Base-by-base conservation (phyloP, 441 rosid genomes). In the Aquilaria agallochum region DNA sequence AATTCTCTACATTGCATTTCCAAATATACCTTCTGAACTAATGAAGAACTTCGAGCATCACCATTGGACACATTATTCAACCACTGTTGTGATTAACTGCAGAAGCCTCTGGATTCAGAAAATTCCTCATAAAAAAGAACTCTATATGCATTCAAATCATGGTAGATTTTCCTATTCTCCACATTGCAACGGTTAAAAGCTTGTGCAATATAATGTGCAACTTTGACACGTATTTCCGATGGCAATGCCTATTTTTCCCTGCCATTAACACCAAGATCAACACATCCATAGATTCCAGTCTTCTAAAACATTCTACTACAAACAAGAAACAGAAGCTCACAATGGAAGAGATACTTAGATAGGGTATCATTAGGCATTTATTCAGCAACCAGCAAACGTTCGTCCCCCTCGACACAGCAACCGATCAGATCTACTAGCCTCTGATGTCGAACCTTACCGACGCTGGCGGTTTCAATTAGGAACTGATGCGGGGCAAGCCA, bases 401-500 rank as follows among this genome's bases (percentile, higher is more conserved):
- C 90, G 53, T 84, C 88, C 56, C 85, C 93, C 58, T 87, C 90
- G 44, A 85, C 88, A 32, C 93, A 87, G 49, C 80, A 84, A 48
- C 93, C 93, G 63, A 84, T 82, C 60, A 87, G 60, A 75, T 82
- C 84, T 30, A 81, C 85, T 74, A 87, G 57, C 71, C 82, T 82
- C 75, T 77, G 76, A 62, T 76, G 82, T 52, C 88, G 75, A n/a
- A 87, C 80, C 64, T 87, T 84, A 48, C 90, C 93, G 63, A 84
- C 90, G 12, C 82, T 85, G 33, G 80, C 75, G 12, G 93, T 90
- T 69, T 87, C 88, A 50, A 65, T 72, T 72, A 79, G 80, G 63
- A 87, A 87, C 64, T 87, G 93, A 15, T 78, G 77, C 44, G 93
- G 86, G 70, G 84, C 90, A 56, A 90, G 93, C 93, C 93, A 87